These are phyloP conservation scores for Cicer cuneatum DNA, from an alignment of 306 rosid species.

Conservation along the genomic window DNA sequence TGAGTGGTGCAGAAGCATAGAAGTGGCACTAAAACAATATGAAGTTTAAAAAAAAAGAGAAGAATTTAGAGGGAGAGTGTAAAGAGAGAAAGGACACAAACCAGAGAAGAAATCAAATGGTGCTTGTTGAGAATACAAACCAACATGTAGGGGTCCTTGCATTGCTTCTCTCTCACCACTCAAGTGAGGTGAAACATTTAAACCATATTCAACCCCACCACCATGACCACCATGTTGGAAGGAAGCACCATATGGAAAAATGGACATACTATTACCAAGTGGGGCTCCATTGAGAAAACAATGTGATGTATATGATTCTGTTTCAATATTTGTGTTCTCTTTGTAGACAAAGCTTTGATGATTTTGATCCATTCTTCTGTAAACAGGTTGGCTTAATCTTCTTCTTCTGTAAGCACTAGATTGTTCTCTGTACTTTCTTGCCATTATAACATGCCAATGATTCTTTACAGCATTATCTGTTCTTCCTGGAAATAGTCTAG, in stretches of 20 bases:
- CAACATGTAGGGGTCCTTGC: slow-evolving; percentile 41
- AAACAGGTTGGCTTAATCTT: slow-evolving; percentile 64
- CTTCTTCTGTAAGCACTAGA: slow-evolving; percentile 81
- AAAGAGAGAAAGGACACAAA: slow-evolving; percentile 50
- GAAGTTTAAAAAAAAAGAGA: slow-evolving; percentile 6
- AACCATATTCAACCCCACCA: slow-evolving; percentile 53
- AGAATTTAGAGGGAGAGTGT: slow-evolving; percentile 2
- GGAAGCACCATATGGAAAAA: slow-evolving; percentile 47
- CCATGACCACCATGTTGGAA: slow-evolving; percentile 39
- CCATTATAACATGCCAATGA: slow-evolving; percentile 99
- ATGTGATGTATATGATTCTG: slow-evolving; percentile 36
- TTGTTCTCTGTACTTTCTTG: slow-evolving; percentile 86
- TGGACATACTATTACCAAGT: slow-evolving; percentile 12
- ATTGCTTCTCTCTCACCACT: slow-evolving; percentile 50
- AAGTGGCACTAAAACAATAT: neutral
- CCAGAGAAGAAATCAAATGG: slow-evolving; percentile 65
- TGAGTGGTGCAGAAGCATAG: too few relatives aligned
- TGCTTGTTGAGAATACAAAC: slow-evolving; percentile 52
- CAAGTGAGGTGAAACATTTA: slow-evolving; percentile 52
- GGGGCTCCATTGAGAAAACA: slow-evolving; percentile 41
- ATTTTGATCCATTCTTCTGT: slow-evolving; percentile 62
- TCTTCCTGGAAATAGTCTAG: slow-evolving; percentile 92
- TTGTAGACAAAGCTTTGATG: slow-evolving; percentile 42
- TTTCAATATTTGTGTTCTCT: slow-evolving; percentile 15
- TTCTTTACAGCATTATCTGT: slow-evolving; percentile 97